A percentile compares a stretch with the other conserved stretches of the same genome.
phyloP scores from a whole-genome alignment of 352 stramenopile species.

The Phytopythium aichiense region DNA sequence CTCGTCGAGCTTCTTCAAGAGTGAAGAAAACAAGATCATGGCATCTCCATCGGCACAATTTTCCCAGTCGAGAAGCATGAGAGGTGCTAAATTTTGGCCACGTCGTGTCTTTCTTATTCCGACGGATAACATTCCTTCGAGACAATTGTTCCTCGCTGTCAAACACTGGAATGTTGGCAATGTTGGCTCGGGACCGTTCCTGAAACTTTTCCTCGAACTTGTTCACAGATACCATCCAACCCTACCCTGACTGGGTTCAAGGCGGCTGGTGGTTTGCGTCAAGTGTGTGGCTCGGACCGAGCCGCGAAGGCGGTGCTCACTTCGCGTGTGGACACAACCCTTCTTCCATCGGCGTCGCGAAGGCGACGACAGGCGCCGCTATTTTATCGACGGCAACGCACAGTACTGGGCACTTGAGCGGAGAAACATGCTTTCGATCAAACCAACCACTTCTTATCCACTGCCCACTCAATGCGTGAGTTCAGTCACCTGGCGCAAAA shows the following conservation, averaged over 20 bases:
- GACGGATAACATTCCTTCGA: neutral
- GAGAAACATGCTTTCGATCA: neutral
- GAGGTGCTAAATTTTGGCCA: conserved; percentile 1
- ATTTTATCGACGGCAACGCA: neutral
- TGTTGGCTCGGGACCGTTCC: neutral
- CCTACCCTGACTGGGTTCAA: no score
- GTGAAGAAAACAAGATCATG: neutral
- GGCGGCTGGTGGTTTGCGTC: neutral
- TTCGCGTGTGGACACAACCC: neutral
- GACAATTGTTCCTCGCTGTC: neutral
- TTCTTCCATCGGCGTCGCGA: neutral
- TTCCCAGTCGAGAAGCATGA: no score
- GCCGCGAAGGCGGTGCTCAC: neutral
- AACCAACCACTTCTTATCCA: neutral
- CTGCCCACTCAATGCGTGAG: neutral
- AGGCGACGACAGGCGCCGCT: neutral
- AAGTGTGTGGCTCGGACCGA: neutral
- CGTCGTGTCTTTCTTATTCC: neutral
- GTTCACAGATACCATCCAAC: neutral
- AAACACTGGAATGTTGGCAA: neutral
- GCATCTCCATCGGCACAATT: neutral
- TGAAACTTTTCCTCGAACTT: conserved; percentile 1
- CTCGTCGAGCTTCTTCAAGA: no score
- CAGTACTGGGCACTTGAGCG: neutral
- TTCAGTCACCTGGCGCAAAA: neutral